Base-by-base conservation (phyloP, 345 rosid species). In the Eucalyptus sideroxylon region DNA sequence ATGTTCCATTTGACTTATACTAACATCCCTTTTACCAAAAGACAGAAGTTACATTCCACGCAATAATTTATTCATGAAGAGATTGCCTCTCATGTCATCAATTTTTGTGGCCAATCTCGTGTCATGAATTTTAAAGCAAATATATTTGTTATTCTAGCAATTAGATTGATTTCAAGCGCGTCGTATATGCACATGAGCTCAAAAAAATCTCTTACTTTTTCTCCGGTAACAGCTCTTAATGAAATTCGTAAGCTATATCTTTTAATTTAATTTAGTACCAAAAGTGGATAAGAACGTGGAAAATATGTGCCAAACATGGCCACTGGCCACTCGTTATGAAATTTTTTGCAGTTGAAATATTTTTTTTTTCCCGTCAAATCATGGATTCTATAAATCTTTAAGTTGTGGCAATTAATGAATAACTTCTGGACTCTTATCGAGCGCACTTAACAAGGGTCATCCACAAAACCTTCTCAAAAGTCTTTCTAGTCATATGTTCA, bases 11-110 rank as follows among this genome's bases (percentile, higher is more conserved):
- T 19, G 9, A n/a, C 23, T 67, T 59, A 59, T 69, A 30, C 42
- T 24, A 91, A 94, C 95, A 26, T 96, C 92, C n/a, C 91, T 62
- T 30, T 27, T 62, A 62, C 69, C 16, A 3, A 30, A 62, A 30
- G 15, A 13, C 21, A 62, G 69, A 62, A 27, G 67, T 95, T 86
- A 93, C 89, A 59, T 26, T 5, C 62, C 88, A 88, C 67, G 89
- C 88, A 88, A 95, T 93, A 87, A 95, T 7, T 14, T 30, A 26
- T 30, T 30, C 72, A 62, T 62, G 34, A 30, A 62, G 72, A 62
- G 34, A 62, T 30, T 30, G 34, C 9, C 16, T 30, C 72, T 30
- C 72, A 14, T 30, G 72, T 62, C 72, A 30, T 30, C 34, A 62
- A 62, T 30, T 30, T 62, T 62, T 30, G 4, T 62, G 34, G 34